phyloP scores from a whole-genome alignment of 305 asterid genomes.

The Euphrasia arctica region DNA sequence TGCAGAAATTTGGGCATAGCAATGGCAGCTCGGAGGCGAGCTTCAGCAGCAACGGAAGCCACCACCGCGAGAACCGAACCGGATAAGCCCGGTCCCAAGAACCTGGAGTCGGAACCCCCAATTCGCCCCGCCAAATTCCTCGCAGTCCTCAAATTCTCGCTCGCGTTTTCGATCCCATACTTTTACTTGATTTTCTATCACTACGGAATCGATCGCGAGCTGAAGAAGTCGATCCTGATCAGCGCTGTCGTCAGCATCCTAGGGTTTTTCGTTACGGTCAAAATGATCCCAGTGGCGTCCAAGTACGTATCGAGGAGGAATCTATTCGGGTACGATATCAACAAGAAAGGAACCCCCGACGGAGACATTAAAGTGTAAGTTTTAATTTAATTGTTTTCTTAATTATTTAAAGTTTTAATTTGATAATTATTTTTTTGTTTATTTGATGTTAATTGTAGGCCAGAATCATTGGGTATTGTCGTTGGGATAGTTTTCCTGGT shows the following conservation, averaged over 20 bases:
- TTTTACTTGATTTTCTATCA: conserved; percentile 46
- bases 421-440: too few species aligned
- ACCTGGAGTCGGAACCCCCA: conserved; percentile 41
- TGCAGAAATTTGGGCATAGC: conserved; percentile 1
- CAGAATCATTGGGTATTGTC: conserved; percentile 56
- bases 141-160: conserved; percentile 39
- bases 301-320: conserved; percentile 65
- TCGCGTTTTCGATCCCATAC: conserved; percentile 55
- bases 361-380: conserved; percentile 88
- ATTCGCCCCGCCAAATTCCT: conserved; percentile 52
- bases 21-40: conserved; percentile 62
- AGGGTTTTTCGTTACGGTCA: conserved; percentile 52
- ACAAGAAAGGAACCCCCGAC: conserved; percentile 83
- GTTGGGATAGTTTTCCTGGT: conserved; percentile 49
- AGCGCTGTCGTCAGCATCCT: conserved; percentile 49
- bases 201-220: conserved; percentile 51
- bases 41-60: conserved; percentile 24
- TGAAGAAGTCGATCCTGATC: conserved; percentile 51
- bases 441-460: conserved; percentile 33
- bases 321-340: conserved; percentile 75
- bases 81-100: conserved; percentile 28
- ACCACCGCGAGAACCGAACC: conserved; percentile 32
- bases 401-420: too few species aligned
- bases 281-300: conserved; percentile 75
- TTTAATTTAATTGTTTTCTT: neutral